phyloP scores from a whole-genome alignment of 2,329 filamentous ascomycete species.

The Fusarium brachygibbosum region DNA sequence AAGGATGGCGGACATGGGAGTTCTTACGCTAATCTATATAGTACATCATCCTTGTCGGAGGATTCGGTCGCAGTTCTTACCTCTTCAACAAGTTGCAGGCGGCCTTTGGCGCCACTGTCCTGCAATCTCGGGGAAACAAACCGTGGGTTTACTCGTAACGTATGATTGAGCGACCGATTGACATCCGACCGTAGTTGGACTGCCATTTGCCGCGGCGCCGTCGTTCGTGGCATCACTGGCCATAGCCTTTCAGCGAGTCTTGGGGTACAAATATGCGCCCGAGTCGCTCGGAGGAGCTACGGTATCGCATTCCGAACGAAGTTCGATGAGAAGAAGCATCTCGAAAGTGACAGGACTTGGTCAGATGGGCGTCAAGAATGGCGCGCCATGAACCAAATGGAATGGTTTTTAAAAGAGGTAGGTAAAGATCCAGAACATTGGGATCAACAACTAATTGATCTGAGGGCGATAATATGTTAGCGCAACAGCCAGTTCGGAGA shows the following conservation, averaged over 20 bases:
- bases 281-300: constrained; percentile 51
- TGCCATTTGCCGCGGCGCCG: constrained; percentile 54
- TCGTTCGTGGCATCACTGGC: constrained; percentile 43
- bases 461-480: constrained; percentile 27
- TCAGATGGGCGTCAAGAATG: fast-evolving
- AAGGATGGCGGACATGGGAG: no score
- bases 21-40: no score
- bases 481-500: background rate
- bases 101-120: constrained; percentile 30
- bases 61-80: constrained; percentile 54
- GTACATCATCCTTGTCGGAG: constrained; percentile 58
- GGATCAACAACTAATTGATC: no score
- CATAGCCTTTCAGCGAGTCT: background rate
- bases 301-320: background rate
- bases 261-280: constrained; percentile 26
- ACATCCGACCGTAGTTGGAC: no score
- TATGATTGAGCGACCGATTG: no score
- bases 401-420: constrained; percentile 51
- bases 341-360: constrained; percentile 28
- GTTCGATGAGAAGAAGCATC: constrained; percentile 22
- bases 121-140: constrained; percentile 50
- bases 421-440: constrained; percentile 2
- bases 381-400: constrained; percentile 33
- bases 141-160: no score
- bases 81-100: constrained; percentile 44